A percentile compares a stretch with the other conserved stretches of the same genome.
Conservation (phyloP, 345 rosid species). For the Dimocarpus longan region DNA sequence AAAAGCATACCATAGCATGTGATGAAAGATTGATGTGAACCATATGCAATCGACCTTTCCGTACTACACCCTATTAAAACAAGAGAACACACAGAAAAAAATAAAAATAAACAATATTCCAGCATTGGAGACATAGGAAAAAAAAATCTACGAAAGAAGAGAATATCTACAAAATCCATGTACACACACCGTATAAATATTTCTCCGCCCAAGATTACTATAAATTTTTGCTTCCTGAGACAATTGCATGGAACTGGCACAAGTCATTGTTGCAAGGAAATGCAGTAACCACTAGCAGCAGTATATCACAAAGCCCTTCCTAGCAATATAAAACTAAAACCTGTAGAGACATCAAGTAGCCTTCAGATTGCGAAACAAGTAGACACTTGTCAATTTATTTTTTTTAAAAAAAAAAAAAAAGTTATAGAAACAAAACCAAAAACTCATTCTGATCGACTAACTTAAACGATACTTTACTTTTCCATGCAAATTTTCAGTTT, state of each 20-base stretch:
- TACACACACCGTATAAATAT: conserved; percentile 36
- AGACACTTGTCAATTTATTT: background rate
- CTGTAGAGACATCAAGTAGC: background rate
- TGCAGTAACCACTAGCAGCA: conserved; percentile 18
- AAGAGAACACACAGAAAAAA: background rate
- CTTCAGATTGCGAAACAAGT: background rate
- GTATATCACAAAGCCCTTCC: conserved; percentile 17
- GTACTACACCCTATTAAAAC: conserved; percentile 39
- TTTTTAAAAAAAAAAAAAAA: background rate
- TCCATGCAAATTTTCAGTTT: background rate
- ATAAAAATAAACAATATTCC: background rate
- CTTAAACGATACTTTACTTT: background rate
- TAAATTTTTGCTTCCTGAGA: conserved; percentile 52
- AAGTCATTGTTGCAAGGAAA: conserved; percentile 45
- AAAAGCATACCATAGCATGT: conserved; percentile 53
- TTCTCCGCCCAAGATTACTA: conserved; percentile 38
- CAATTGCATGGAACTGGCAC: conserved; percentile 49
- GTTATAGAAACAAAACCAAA: background rate
- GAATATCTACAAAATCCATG: background rate
- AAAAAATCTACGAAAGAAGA: background rate
- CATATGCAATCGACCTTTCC: conserved; percentile 45
- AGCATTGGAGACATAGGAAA: background rate
- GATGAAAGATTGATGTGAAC: conserved; percentile 54
- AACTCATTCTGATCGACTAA: background rate
- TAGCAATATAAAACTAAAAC: background rate